These are phyloP conservation scores for Verticillium albo-atrum DNA, from an alignment of 2,329 filamentous ascomycete species.

Conservation along the genomic window DNA sequence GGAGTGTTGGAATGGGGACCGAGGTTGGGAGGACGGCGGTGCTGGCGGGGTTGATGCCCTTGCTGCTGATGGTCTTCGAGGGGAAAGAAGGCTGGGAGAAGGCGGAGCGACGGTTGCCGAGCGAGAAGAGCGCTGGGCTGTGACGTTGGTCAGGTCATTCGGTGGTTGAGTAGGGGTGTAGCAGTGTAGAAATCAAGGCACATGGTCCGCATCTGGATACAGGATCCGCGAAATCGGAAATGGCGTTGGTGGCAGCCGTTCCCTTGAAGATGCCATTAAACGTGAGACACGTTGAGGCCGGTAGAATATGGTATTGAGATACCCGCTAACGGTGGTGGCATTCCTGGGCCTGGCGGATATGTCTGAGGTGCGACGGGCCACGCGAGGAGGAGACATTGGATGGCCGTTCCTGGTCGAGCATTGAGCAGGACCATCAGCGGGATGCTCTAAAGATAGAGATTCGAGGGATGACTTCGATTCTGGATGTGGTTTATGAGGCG, in stretches of 20 bases:
- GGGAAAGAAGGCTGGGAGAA: neutral
- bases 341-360: neutral
- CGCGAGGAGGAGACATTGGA: neutral
- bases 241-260: neutral
- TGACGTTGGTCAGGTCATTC: neutral
- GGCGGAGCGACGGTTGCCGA: neutral
- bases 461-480: neutral
- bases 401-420: neutral
- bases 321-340: neutral
- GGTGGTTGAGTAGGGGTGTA: neutral
- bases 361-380: neutral
- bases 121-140: neutral
- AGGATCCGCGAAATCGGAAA: neutral
- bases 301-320: neutral
- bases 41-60: conserved; percentile 1
- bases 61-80: conserved; percentile 5
- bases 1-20: neutral
- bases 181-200: neutral
- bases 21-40: neutral
- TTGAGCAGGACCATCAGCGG: neutral
- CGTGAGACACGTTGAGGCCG: neutral
- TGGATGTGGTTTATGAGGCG: neutral
- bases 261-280: neutral
- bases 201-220: neutral
- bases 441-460: neutral